phyloP scores from a whole-genome alignment of 2,329 filamentous ascomycete genomes.

The Talaromyces sp. region DNA sequence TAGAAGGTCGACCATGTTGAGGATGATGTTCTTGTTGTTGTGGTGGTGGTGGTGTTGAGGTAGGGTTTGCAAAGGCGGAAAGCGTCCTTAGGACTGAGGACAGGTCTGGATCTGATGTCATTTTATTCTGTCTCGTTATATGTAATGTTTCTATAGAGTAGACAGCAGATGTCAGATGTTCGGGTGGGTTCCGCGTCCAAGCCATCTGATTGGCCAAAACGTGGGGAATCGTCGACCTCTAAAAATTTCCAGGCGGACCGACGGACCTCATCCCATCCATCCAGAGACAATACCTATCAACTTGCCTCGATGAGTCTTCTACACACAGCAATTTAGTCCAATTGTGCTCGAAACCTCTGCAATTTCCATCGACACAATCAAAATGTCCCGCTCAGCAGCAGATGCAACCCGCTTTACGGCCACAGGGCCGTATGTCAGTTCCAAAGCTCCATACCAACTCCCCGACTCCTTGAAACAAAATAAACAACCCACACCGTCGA shows the following conservation, averaged over 20 bases:
- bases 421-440: conserved; percentile 48
- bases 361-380: background rate
- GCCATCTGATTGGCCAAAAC: background rate
- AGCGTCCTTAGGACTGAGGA: conserved; percentile 43
- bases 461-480: conserved; percentile 21
- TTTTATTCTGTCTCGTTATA: background rate
- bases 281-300: background rate
- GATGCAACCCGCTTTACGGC: conserved; percentile 52
- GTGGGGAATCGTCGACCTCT: background rate
- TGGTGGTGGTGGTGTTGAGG: conserved; percentile 8
- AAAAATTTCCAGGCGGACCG: conserved; percentile 13
- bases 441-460: conserved; percentile 38
- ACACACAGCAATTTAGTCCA: background rate
- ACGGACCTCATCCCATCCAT: background rate
- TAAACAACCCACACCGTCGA: conserved; percentile 12
- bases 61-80: conserved; percentile 31
- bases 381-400: conserved; percentile 47
- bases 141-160: background rate
- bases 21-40: background rate
- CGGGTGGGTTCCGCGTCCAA: background rate
- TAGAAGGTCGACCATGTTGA: background rate
- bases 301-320: background rate
- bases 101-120: conserved; percentile 32
- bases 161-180: conserved; percentile 1
- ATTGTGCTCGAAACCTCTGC: background rate